Evolutionary conservation across 2,329 filamentous ascomycete species (phyloP), one percentile per base, ranked within the genome.

Genomic region (Stachybotrys chlorohalonatus): DNA sequence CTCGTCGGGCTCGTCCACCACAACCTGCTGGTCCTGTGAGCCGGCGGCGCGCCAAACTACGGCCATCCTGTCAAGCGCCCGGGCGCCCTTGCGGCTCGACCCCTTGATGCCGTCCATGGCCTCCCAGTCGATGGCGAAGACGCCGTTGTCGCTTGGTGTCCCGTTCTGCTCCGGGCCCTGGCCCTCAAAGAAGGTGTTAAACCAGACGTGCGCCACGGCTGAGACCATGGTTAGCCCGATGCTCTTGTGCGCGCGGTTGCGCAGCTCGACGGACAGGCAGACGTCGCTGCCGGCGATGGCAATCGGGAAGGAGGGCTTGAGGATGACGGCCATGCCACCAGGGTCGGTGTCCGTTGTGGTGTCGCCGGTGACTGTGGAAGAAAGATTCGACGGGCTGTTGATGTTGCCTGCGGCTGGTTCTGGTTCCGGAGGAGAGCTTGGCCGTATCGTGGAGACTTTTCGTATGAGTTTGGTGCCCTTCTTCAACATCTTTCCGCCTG

Each of bases 51-150:
- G 83, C 94, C 94, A 99, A 0, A 96, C 86, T 0, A 97, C 88
- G 11, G 89, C 85, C 30, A 97, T 75, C 47, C 82, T 82, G 66
- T 99, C 93, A 8, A 95, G 83, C 0, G 89, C 90, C 48, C 86
- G 79, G 1, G 87, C 87, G 0, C 94, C 94, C 68, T 95, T 95
- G 36, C 85, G 81, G 24, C 79, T 84, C 5, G 87, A 92, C 1
- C 94, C 94, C 68, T 96, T 96, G 69, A 99, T 92, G 3, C 94
- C 94, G 62, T 99, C 94, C 83, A 99, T 89, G 53, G 77, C 75
- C 46, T 83, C 80, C 81, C 81, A 84, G 1, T 78, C 77, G 31
- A 84, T 79, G 55, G 74, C 70, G 52, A 84, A 84, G 3, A 83
- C 74, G 11, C 81, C 93, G 9, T 80, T 88, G 48, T 85, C 79